Conservation (phyloP, 805 yeast genomes). For the Starmerella apis region DNA sequence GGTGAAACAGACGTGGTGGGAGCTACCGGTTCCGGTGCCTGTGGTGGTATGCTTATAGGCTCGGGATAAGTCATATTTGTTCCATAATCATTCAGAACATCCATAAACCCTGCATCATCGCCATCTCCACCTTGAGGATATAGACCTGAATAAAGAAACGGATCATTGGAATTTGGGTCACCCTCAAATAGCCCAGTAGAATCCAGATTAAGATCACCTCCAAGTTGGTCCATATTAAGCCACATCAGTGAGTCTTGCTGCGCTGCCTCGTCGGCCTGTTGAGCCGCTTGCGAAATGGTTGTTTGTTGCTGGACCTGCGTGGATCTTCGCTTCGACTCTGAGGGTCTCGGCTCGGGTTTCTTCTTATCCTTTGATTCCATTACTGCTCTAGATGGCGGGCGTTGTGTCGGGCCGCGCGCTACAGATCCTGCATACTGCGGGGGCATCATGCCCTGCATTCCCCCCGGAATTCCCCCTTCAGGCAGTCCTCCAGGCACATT, state of each 20-base stretch:
- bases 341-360: neutral
- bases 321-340: neutral
- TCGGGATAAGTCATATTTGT: neutral
- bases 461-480: neutral
- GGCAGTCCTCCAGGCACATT: neutral
- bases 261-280: constrained; percentile 6
- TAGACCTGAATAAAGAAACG: constrained; percentile 9
- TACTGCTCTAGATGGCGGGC: neutral
- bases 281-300: constrained; percentile 3
- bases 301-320: constrained; percentile 10
- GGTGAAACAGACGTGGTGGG: constrained; percentile 3
- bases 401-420: neutral
- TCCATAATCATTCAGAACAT: constrained; percentile 8
- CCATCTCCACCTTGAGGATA: neutral
- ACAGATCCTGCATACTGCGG: constrained; percentile 6
- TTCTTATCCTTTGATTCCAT: neutral
- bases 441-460: constrained; percentile 1
- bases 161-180: constrained; percentile 1
- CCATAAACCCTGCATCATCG: constrained; percentile 12
- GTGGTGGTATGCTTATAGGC: neutral
- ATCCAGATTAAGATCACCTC: constrained; percentile 12
- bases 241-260: constrained; percentile 16
- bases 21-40: neutral
- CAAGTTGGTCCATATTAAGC: constrained; percentile 22
- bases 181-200: constrained; percentile 12